Evolutionary conservation across 164 flowering plant genomes (phyloP), one percentile per base, ranked within the genome.

Genomic region (Kingdonia uniflora): DNA sequence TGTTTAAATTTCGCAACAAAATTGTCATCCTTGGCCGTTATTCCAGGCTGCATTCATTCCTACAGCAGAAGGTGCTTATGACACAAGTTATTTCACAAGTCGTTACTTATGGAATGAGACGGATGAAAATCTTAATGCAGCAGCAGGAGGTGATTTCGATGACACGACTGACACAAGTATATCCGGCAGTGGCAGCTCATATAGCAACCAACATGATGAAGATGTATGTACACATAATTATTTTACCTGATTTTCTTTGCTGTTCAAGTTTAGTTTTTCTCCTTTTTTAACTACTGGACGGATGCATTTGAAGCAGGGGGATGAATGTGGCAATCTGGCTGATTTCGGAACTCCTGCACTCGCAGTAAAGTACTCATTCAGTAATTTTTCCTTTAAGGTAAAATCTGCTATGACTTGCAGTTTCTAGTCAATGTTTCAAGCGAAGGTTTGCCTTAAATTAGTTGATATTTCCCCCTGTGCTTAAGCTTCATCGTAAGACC

Each of bases 331-430:
- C 33, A 76, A 70, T 68, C 68, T 94, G 65, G 74, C 92, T 54
- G 96, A 89, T 2, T 89, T 94, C 61, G 55, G 69, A 42, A 58
- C 65, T 48, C 76, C 95, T 14, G 42, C 64, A 42, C 83, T 78
- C 51, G 62, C 65, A n/a, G 78, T 79, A 65, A 75, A 73, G 49
- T 94, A 88, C 68, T 89, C 96, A 0, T 94, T 90, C 65, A 90
- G 97, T 54, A 94, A 94, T 69, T 94, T 94, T 71, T 94, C 99
- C 15, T 94, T 89, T 45, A 94, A 94, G 99, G 99, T 94, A 60
- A 65, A 69, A 47, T 39, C 44, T 49, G 11, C 54, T 51, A 43
- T 0, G 41, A 19, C 2, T 55, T n/a, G 48, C 15, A 29, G 52
- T 29, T 47, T 42, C 19, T 19, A 56, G 2, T 15, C 24, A 19